Evolutionary conservation across 805 yeast species (phyloP).

Genomic region (Saccharomycopsis malanga): DNA sequence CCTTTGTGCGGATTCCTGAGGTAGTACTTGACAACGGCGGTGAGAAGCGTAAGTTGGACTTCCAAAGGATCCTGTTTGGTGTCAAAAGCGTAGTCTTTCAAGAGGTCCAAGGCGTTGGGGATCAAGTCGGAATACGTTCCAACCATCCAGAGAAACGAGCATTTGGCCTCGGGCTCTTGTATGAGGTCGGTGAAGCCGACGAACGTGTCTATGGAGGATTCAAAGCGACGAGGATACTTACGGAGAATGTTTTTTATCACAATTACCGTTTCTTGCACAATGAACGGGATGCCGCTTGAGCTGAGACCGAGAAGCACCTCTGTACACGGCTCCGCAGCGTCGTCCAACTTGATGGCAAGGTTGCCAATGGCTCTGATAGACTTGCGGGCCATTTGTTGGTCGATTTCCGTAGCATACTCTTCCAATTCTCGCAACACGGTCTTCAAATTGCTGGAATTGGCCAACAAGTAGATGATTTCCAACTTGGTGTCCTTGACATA

Average conservation of each 20-base stretch:
- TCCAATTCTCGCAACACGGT: constrained; percentile 66
- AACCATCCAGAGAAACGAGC: constrained; percentile 75
- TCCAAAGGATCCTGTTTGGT: constrained; percentile 62
- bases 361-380: constrained; percentile 88
- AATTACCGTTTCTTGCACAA: constrained; percentile 73
- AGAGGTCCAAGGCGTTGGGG: constrained; percentile 29
- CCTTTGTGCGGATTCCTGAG: constrained; percentile 47
- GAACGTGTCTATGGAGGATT: constrained; percentile 6
- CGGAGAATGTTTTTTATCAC: constrained; percentile 73
- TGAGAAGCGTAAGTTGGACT: constrained; percentile 67
- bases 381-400: constrained; percentile 77
- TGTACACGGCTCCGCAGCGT: constrained; percentile 57
- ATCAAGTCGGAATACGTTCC: constrained; percentile 60
- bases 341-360: constrained; percentile 66
- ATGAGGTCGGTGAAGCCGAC: constrained; percentile 39
- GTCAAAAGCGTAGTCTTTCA: constrained; percentile 33
- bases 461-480: constrained; percentile 76
- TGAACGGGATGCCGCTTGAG: constrained; percentile 59
- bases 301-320: constrained; percentile 52
- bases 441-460: constrained; percentile 53
- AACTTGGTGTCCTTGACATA: constrained; percentile 86
- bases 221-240: constrained; percentile 50
- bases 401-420: constrained; percentile 84
- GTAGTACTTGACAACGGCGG: constrained; percentile 68
- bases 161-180: constrained; percentile 72